Conservation (phyloP, 768 basidiomycete species). For the Ephemerocybe angulata region DNA sequence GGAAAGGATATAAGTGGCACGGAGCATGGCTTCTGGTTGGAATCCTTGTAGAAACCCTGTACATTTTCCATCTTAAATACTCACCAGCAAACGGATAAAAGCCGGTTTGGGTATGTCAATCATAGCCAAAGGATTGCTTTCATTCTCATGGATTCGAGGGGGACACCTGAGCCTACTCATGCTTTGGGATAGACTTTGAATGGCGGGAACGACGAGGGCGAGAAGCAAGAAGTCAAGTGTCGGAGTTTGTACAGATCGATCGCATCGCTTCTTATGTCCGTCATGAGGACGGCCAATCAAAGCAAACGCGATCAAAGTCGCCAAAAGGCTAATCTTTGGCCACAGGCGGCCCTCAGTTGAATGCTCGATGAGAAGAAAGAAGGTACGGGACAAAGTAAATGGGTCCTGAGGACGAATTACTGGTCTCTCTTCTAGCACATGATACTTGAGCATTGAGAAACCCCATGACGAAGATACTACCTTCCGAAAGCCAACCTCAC, state of each 20-base stretch:
- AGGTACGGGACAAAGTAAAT: too few species aligned
- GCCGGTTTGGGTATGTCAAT: neutral
- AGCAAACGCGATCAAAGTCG: too few species aligned
- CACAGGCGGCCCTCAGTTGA: too few species aligned
- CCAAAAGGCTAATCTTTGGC: too few species aligned
- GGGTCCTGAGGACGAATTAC: too few species aligned
- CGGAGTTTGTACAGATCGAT: neutral
- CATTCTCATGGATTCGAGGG: neutral
- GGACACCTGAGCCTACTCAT: neutral
- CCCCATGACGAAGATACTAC: too few species aligned
- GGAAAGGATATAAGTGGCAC: neutral
- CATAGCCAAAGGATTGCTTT: neutral
- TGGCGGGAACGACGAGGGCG: neutral
- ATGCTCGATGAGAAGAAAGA: too few species aligned
- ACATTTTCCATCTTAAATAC: neutral
- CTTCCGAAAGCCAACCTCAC: too few species aligned
- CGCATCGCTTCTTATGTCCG: constrained; percentile 5
- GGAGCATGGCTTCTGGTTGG: neutral
- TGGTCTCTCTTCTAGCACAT: too few species aligned
- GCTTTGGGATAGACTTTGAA: neutral
- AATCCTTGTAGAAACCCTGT: too few species aligned
- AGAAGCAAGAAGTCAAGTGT: neutral
- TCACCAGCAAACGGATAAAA: neutral
- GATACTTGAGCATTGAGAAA: too few species aligned
- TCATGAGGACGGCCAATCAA: neutral